Base-by-base conservation (phyloP, 2,329 filamentous ascomycete genomes). In the Furcasterigmium furcatum region DNA sequence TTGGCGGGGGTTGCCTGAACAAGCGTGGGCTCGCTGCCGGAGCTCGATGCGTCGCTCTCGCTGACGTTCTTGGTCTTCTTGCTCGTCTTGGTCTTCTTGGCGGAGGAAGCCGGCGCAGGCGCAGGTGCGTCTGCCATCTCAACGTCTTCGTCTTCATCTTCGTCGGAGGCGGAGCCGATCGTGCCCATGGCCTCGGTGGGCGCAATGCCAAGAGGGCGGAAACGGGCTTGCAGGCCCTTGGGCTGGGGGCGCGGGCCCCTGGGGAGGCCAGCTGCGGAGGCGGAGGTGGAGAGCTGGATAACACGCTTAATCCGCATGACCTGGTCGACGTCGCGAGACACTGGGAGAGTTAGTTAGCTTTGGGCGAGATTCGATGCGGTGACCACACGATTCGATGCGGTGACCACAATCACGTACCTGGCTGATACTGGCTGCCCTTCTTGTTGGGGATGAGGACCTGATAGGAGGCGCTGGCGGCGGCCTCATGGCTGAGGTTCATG, bases 261-360 rank as follows among this genome's bases (percentile, higher is more conserved):
- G 36, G 46, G 34, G n/a, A 36, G 34, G 34, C 5, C 34, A 18
- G 34, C n/a, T 63, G 46, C 65, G 45, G 63, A 53, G 14, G n/a
- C 52, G 58, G 32, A 20, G 32, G 75, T 62, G n/a, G 70, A 63
- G 18, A 88, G 67, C 35, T 76, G 72, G 7, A 83, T 75, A 25
- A 84, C 73, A 50, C 81, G 80, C 57, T 83, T 82, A 41, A 90
- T 67, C 51, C 86, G 82, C 48, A 90, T 68, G 5, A 81, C 80
- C 46, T 79, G 76, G 38, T 80, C 72, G 48, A 88, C 69, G 5
- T 65, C 58, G 22, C 68, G 70, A 27, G 59, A 44, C 43, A 55
- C 63, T 65, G 19, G 18, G 30, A 14, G 16, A 10, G 19, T 13
- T 40, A 36, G 20, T 27, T n/a, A n/a, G n/a, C n/a, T n/a, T n/a